Conservation (phyloP, 1,139 yeast species). For the Sugiyamaella xylanicola region DNA sequence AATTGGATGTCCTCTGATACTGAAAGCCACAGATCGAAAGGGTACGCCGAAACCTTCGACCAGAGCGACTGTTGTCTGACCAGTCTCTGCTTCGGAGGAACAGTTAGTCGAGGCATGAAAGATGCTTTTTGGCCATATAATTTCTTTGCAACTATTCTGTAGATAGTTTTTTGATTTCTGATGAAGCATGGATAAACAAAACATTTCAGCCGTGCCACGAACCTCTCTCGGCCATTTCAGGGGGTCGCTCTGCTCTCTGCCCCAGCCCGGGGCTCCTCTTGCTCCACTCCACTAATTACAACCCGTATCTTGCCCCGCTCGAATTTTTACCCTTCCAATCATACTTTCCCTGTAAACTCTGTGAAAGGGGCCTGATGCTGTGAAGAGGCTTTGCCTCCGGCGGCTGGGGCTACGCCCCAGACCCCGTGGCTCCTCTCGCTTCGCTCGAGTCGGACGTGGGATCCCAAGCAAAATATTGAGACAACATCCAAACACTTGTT, state of each 20-base stretch:
- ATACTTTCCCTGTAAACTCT: not conserved
- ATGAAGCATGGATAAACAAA: not conserved
- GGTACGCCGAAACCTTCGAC: constrained; percentile 52
- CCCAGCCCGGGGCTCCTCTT: too few relatives aligned
- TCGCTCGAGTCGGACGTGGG: not conserved
- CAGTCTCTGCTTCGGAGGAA: constrained; percentile 14
- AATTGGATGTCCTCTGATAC: constrained; percentile 56
- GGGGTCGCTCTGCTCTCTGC: too few relatives aligned
- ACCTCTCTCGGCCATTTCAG: not conserved
- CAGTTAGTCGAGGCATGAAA: constrained; percentile 9
- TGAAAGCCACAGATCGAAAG: constrained; percentile 57
- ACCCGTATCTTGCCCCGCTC: too few relatives aligned
- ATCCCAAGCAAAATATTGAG: too few relatives aligned
- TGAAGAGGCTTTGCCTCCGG: not conserved
- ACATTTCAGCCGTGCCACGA: not conserved
- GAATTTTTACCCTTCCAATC: too few relatives aligned
- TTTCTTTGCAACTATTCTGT: too few relatives aligned
- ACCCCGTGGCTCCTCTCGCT: not conserved
- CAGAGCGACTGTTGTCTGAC: constrained; percentile 39
- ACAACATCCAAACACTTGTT: too few relatives aligned
- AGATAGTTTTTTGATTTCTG: not conserved
- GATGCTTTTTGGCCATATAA: not conserved
- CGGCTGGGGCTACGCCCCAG: not conserved
- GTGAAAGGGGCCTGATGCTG: too few relatives aligned
- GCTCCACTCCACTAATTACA: too few relatives aligned